Evolutionary conservation across 768 basidiomycete genomes (phyloP).

Genomic region (Termitomyces sp.): DNA sequence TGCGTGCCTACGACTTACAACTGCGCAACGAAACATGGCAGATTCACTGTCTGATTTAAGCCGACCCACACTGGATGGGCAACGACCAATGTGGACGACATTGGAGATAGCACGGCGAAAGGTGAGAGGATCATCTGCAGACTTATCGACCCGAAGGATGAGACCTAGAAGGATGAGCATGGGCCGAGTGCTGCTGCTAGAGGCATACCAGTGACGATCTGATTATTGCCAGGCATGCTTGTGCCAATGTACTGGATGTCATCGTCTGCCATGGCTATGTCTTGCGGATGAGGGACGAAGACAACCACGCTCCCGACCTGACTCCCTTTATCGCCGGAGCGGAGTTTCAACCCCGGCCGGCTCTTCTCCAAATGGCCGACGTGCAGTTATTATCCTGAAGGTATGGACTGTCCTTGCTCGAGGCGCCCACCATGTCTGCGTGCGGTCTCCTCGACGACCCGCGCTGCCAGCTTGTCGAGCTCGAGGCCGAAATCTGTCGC

Average conservation of each 20-base stretch:
- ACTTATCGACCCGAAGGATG: constrained; percentile 51
- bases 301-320: constrained; percentile 5
- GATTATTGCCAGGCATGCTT: constrained; percentile 24
- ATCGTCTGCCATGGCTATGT: constrained; percentile 39
- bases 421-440: not conserved
- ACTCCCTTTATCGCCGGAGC: constrained; percentile 13
- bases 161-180: constrained; percentile 39
- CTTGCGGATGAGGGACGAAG: constrained; percentile 7
- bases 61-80: constrained; percentile 43
- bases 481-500: constrained; percentile 12
- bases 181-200: not conserved
- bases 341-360: constrained; percentile 11
- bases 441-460: constrained; percentile 6
- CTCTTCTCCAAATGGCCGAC: not conserved
- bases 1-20: constrained; percentile 75
- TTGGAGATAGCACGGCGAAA: constrained; percentile 47
- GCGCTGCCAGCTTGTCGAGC: constrained; percentile 8
- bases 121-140: constrained; percentile 38
- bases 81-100: constrained; percentile 63
- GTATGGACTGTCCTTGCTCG: not conserved
- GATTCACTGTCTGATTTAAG: constrained; percentile 33
- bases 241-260: constrained; percentile 58
- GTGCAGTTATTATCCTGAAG: not conserved
- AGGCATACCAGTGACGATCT: constrained; percentile 31
- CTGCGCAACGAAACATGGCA: constrained; percentile 69